Base-by-base conservation (phyloP, 1,284 basidiomycete species). In the Sporisorium iseilematis-ciliati region DNA sequence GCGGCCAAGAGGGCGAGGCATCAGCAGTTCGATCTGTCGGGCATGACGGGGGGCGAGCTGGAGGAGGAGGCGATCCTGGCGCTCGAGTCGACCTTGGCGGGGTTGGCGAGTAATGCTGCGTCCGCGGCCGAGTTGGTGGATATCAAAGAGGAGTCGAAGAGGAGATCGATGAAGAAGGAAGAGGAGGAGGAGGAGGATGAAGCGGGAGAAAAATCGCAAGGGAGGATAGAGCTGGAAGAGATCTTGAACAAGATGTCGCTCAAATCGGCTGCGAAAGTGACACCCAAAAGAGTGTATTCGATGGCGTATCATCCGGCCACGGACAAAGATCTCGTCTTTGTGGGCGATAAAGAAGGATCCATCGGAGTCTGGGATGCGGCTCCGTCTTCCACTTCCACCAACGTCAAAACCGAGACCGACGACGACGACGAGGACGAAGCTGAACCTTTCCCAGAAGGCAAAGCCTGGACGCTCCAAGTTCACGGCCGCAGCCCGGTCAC, bases 331-430 rank as follows among this genome's bases (percentile, higher is more conserved):
- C 65, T 84, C 5, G 48, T 84, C 16, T 84, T 84, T 51, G 73
- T 79, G 7, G 83, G 82, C 12, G 83, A 84, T 60, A 82, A 83
- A 52, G 80, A 81, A 41, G 83, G 83, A 2, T 56, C 57, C 4
- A 74, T 84, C 29, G 81, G 82, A 8, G 71, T 84, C 0, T 84
- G 83, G 83, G 80, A 84, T 45, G 78, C 82, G 12, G 48, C 61
- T 8, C 71, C 73, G 0, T 52, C 51, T 8, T 12, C 65, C 1
- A 52, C 49, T 4, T 1, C 49, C n/a, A 56, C 40, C 33, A 57
- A 21, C 2, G 55, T 69, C n/a, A 76, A 71, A n/a, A 59, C 62
- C 12, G 65, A 70, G 29, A 50, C 64, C 16, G 64, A 55, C 3
- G 67, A 75, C n/a, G 55, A 68, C 14, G 69, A 68, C 6, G 59